phyloP scores from a whole-genome alignment of 768 basidiomycete species.

The Pholiota microspora region DNA sequence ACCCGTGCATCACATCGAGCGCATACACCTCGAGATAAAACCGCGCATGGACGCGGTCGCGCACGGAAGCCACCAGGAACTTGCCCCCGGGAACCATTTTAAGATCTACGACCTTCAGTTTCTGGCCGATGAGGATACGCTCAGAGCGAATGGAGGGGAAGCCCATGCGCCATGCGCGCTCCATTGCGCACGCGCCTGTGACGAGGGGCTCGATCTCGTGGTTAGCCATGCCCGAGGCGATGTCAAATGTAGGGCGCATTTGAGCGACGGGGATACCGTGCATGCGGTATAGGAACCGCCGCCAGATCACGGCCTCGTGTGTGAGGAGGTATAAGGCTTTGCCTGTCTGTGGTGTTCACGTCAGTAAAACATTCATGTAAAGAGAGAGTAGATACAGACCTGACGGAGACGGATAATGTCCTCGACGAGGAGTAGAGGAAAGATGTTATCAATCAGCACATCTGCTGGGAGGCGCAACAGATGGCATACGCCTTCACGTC shows the following conservation, averaged over 20 bases:
- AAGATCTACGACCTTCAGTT: conserved; percentile 47
- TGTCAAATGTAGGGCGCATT: conserved; percentile 55
- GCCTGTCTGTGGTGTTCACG: conserved; percentile 41
- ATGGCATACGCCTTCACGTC: conserved; percentile 2
- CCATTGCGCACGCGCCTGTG: conserved; percentile 55
- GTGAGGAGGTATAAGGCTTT: conserved; percentile 60
- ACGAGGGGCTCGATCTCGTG: conserved; percentile 58
- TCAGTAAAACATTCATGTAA: neutral
- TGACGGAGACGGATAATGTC: conserved; percentile 46
- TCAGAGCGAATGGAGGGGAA: conserved; percentile 32
- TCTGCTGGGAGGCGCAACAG: conserved; percentile 35
- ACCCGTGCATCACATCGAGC: conserved; percentile 52
- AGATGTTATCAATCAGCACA: conserved; percentile 41
- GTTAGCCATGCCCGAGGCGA: conserved; percentile 33
- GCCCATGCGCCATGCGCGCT: conserved; percentile 54
- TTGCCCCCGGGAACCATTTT: conserved; percentile 64
- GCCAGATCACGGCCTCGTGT: conserved; percentile 70
- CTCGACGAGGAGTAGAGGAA: conserved; percentile 40
- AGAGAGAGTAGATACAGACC: conserved; percentile 23
- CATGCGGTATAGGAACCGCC: conserved; percentile 53
- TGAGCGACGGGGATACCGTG: conserved; percentile 54
- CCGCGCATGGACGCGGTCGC: conserved; percentile 38
- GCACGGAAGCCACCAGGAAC: conserved; percentile 61
- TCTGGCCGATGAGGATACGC: conserved; percentile 25
- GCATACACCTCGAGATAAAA: conserved; percentile 54